phyloP scores from a whole-genome alignment of 306 rosid genomes.

The Medicago lupulina region DNA sequence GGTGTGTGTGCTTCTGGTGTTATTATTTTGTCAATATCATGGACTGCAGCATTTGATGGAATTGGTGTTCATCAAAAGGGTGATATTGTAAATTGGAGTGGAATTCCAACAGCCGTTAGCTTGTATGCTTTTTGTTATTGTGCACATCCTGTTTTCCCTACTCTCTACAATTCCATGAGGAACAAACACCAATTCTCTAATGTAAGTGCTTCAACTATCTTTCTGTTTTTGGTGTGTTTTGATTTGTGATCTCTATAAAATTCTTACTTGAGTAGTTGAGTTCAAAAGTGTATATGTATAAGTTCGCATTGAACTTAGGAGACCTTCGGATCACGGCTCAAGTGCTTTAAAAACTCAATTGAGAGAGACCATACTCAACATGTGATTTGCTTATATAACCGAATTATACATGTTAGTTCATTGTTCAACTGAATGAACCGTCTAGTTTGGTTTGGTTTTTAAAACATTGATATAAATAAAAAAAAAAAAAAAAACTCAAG shows the following conservation, averaged over 20 bases:
- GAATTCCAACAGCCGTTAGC: conserved; percentile 72
- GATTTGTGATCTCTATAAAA: neutral
- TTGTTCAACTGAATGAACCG: no score
- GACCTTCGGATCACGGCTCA: neutral
- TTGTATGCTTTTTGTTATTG: conserved; percentile 84
- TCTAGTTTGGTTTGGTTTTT: no score
- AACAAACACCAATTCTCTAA: conserved; percentile 77
- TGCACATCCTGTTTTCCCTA: conserved; percentile 91
- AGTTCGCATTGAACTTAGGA: neutral
- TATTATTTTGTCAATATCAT: conserved; percentile 63
- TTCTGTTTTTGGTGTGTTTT: neutral
- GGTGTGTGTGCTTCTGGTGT: conserved; percentile 79
- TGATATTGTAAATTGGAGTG: conserved; percentile 56
- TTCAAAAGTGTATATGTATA: neutral
- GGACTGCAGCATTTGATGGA: conserved; percentile 69
- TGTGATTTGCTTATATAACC: no score
- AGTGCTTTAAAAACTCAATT: no score
- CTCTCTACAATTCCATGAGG: conserved; percentile 77
- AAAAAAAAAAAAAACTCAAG: no score
- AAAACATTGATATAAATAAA: no score
- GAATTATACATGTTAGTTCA: no score
- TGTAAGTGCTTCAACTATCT: conserved; percentile 52
- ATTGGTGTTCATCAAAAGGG: conserved; percentile 65
- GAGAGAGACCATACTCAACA: no score
- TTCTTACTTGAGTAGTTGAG: no score